Base-by-base conservation (phyloP, 2,329 filamentous ascomycete species). In the Fusarium aywerte region DNA sequence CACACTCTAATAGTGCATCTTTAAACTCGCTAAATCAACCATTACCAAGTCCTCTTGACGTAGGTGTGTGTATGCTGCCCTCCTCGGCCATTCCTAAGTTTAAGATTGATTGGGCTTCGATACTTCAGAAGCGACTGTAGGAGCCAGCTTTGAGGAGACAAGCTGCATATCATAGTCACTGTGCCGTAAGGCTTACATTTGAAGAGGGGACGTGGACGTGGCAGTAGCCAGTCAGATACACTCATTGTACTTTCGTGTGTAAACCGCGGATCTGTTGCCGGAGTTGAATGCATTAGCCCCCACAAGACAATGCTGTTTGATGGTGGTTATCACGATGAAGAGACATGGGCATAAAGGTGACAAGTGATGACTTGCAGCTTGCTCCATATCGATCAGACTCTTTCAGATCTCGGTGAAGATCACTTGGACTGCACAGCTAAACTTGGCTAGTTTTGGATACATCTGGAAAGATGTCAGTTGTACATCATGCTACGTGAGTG, bases 381-480 rank as follows among this genome's bases (percentile, higher is more conserved):
- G 36, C 57, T 62, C 66, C 62, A 55, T 67, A 55, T 49, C 31
- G 49, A 47, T 45, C 58, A 68, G 38, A 49, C 36, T 44, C 27
- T 58, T 51, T 45, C 23, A 63, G 44, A 50, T 55, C 66, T 58
- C 49, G 48, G 64, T 65, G 54, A 67, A 52, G 50, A 40, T 47
- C 35, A 44, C 49, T 42, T 43, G 53, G 44, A 48, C 31, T 38
- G 18, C 18, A 49, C 39, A 67, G 49, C 51, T 53, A 58, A 55
- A 33, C 52, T 59, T 35, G 25, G 25, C 29, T 35, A 32, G 32
- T 43, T 38, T 62, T 45, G 52, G 55, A 52, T 62, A 44, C 29
- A 36, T 23, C 48, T 23, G 58, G 48, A 47, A 63, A 57, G 66
- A 62, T 51, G 63, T 59, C 69, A 72, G 69, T 40, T 73, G 64